Evolutionary conservation across 208 protist genomes (phyloP).

Genomic region (Acanthamoeba sp.): DNA sequence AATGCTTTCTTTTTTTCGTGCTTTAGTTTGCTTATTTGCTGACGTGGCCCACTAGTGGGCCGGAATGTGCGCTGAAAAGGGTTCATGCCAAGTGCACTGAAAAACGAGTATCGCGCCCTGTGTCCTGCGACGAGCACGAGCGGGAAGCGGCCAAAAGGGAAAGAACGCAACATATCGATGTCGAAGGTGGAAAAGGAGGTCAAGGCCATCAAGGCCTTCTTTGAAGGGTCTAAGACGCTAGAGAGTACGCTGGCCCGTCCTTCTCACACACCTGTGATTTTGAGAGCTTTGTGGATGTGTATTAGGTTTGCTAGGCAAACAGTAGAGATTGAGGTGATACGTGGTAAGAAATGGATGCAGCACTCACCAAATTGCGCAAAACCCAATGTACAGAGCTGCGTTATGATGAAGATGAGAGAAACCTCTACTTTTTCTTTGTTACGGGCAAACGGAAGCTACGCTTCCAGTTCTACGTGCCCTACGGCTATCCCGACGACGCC

Average conservation of each 20-base stretch:
- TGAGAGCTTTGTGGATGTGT: background rate
- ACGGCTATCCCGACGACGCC: conserved; percentile 45
- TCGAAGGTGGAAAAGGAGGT: conserved; percentile 40
- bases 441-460: conserved; percentile 44
- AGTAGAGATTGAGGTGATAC: no score
- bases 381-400: background rate
- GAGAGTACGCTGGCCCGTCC: background rate
- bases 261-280: background rate
- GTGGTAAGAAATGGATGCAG: no score
- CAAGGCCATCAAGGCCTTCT: conserved; percentile 37
- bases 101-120: no score
- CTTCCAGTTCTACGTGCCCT: conserved; percentile 64
- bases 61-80: no score
- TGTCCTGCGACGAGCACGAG: no score
- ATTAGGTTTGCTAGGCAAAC: background rate
- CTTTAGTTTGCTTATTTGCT: no score
- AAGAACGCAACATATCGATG: conserved; percentile 28
- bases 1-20: no score
- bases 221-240: conserved; percentile 33
- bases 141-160: no score
- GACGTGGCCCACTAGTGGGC: no score
- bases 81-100: no score
- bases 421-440: conserved; percentile 33
- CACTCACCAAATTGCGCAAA: no score
- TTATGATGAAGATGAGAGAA: conserved; percentile 61